Conservation (phyloP, 768 basidiomycete species). For the Rhodotorula sphaerocarpa region DNA sequence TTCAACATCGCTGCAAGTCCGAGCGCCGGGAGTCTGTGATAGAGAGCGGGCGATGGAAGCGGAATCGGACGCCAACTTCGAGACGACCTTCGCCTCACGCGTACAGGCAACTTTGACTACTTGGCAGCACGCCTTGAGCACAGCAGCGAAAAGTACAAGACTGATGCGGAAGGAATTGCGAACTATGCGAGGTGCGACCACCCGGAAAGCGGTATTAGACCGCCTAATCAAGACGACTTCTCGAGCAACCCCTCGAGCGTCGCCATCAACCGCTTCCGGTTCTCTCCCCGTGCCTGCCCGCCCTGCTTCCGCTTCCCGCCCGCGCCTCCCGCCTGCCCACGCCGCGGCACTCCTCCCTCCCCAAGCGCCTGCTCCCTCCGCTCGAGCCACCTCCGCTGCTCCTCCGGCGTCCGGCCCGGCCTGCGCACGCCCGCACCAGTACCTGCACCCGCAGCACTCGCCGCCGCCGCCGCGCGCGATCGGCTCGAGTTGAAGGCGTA, state of each 20-base stretch:
- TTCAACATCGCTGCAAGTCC: too few relatives aligned
- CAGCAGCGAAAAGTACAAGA: too few relatives aligned
- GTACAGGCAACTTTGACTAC: too few relatives aligned
- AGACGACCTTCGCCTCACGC: too few relatives aligned
- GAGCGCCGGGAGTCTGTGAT: too few relatives aligned
- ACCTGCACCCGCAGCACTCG: too few relatives aligned
- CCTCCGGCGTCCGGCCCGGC: constrained; percentile 4
- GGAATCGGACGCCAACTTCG: too few relatives aligned
- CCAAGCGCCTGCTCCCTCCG: constrained; percentile 2
- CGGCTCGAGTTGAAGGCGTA: background rate
- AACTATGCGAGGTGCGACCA: background rate
- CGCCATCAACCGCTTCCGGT: background rate
- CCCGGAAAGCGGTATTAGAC: too few relatives aligned
- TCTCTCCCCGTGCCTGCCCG: background rate
- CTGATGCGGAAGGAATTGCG: background rate
- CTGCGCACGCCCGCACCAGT: too few relatives aligned
- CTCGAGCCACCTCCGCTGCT: constrained; percentile 6
- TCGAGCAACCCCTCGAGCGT: background rate
- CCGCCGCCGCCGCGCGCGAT: background rate
- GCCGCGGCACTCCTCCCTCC: background rate
- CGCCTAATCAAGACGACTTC: too few relatives aligned
- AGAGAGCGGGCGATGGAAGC: too few relatives aligned
- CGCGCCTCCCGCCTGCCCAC: background rate
- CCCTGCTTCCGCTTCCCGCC: background rate
- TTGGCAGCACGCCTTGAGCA: too few relatives aligned